These are phyloP conservation scores for Mycena maculata DNA, from an alignment of 768 basidiomycete genomes.

Conservation along the genomic window DNA sequence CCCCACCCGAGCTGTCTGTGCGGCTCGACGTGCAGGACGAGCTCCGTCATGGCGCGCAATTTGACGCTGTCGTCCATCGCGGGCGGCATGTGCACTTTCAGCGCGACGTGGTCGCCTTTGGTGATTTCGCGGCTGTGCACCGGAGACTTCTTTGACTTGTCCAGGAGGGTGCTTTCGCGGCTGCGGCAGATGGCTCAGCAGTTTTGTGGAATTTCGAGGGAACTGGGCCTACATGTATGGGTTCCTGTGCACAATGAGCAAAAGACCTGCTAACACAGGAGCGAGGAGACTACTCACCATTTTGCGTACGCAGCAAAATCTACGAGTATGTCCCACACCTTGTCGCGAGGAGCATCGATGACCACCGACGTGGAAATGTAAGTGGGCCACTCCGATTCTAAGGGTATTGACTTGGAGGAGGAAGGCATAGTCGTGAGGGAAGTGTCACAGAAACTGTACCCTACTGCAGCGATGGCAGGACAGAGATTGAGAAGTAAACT, in stretches of 20 bases:
- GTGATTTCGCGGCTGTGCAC: background rate
- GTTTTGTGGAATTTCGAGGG: background rate
- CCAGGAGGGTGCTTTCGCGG: constrained; percentile 8
- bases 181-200: background rate
- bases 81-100: constrained; percentile 21
- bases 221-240: constrained; percentile 5
- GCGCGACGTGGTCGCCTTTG: background rate
- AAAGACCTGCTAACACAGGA: background rate
- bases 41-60: constrained; percentile 17
- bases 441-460: no score
- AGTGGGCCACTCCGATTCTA: constrained; percentile 24
- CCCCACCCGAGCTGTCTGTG: constrained; percentile 18
- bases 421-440: no score
- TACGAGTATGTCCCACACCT: constrained; percentile 20
- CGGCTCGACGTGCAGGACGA: constrained; percentile 11
- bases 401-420: background rate
- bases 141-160: background rate
- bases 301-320: constrained; percentile 14
- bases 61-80: constrained; percentile 28
- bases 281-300: background rate
- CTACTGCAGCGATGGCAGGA: no score
- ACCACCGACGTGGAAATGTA: constrained; percentile 11
- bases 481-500: no score
- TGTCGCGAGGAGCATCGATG: constrained; percentile 18
- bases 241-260: background rate